Evolutionary conservation across 768 basidiomycete species (phyloP), one percentile per base, ranked within the genome.

Genomic region (Macrolepiota dolichaula): DNA sequence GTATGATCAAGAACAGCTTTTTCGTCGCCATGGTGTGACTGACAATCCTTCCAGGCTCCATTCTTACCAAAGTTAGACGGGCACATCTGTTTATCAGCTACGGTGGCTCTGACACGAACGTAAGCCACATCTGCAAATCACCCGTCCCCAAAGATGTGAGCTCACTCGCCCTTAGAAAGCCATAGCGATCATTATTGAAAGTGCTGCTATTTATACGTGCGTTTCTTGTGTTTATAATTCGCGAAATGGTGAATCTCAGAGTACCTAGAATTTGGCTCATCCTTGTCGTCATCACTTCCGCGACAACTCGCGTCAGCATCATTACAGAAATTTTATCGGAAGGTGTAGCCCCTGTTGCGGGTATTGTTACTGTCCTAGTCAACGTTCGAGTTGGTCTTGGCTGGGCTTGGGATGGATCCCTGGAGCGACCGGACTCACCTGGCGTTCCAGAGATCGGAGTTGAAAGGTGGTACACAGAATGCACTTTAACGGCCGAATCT

Each of bases 301-400:
- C 51, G 15, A 11, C 24, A 13, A 24, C 29, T 7, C 3, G 27
- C 0, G 38, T 24, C 19, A 37, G 25, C 4, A 9, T 10, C 1
- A 9, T 51, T 13, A 6, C 37, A 15, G 57, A 24, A 2, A 2
- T 63, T 24, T 44, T 65, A 10, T 54, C 58, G 24, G 62, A 65
- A 56, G 62, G 62, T 4, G 25, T 51, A 5, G 25, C 49, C 12
- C 32, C 50, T 40, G 54, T 65, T 10, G 60, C 62, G 7, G 64
- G 62, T 1, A 65, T 65, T 40, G 62, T 59, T 25, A 63, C 56
- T 22, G 63, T 63, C 62, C 62, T 65, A 11, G 62, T 65, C 58
- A 65, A 65, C 52, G 62, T 65, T n/a, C 62, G 64, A 13, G 62
- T 63, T 11, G 62, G 64, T 11, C 62, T 63, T 11, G 55, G 62